Percentiles rank a stretch among this genome's conserved stretches.
phyloP scores from a whole-genome alignment of 2,329 filamentous ascomycete species.

The Coniella vitis region DNA sequence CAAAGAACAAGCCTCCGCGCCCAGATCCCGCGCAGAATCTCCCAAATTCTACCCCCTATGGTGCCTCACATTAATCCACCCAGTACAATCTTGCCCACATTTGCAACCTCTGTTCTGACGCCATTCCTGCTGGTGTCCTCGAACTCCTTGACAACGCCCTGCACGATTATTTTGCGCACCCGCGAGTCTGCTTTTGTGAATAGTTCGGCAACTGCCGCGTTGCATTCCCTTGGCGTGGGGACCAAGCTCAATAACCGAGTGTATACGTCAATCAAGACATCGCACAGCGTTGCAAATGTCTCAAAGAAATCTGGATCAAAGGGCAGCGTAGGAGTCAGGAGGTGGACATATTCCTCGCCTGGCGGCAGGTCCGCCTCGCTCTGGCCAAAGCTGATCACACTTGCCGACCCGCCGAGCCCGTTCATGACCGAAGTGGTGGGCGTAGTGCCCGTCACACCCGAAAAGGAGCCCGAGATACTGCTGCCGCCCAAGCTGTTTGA shows the following conservation, averaged over 20 bases:
- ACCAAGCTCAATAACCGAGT: conserved; percentile 69
- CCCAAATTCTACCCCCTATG: neutral
- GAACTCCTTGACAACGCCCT: conserved; percentile 83
- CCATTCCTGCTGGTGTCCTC: conserved; percentile 76
- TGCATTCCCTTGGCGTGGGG: conserved; percentile 66
- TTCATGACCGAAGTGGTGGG: conserved; percentile 19
- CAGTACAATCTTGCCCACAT: conserved; percentile 81
- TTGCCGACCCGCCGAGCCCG: conserved; percentile 28
- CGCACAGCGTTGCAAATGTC: conserved; percentile 91
- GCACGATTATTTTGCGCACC: conserved; percentile 82
- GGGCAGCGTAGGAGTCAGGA: conserved; percentile 85
- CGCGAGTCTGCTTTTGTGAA: conserved; percentile 85
- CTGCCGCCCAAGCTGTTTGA: conserved; percentile 16
- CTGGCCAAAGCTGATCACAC: conserved; percentile 51
- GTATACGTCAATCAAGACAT: conserved; percentile 91
- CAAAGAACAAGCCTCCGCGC: neutral
- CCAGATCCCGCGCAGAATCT: neutral
- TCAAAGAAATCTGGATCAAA: conserved; percentile 98
- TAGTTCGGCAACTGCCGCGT: conserved; percentile 65
- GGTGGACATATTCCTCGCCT: conserved; percentile 80
- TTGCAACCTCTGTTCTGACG: conserved; percentile 74
- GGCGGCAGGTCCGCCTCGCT: conserved; percentile 62
- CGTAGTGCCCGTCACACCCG: neutral
- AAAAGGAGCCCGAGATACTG: conserved; percentile 21
- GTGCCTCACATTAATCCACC: conserved; percentile 66